phyloP scores from a whole-genome alignment of 2,329 filamentous ascomycete species.

The Exophiala mesophila region DNA sequence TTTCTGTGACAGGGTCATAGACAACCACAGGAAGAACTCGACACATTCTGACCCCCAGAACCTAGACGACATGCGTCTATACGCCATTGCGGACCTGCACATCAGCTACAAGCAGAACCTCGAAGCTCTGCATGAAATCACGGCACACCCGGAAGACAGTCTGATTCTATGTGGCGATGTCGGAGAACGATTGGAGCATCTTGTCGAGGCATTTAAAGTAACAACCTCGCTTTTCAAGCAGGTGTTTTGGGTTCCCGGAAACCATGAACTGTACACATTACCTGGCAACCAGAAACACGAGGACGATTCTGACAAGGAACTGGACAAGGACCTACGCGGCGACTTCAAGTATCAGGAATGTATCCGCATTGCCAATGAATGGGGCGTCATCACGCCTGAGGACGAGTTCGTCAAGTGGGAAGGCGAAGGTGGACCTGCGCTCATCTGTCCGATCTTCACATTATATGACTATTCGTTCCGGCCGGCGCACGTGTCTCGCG shows the following conservation, averaged over 20 bases:
- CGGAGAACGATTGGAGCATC: slow-evolving; percentile 25
- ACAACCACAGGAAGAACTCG: too few relatives aligned
- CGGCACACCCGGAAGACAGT: slow-evolving; percentile 22
- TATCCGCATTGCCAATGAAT: slow-evolving; percentile 48
- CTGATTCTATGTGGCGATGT: slow-evolving; percentile 27
- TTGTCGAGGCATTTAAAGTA: slow-evolving; percentile 21
- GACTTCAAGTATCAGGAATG: slow-evolving; percentile 53
- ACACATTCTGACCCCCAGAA: too few relatives aligned
- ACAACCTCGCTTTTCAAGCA: slow-evolving; percentile 26
- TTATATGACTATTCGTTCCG: slow-evolving; percentile 58
- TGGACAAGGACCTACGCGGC: slow-evolving; percentile 37
- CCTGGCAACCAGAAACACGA: slow-evolving; percentile 24
- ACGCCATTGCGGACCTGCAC: slow-evolving; percentile 27
- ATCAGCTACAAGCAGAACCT: slow-evolving; percentile 26
- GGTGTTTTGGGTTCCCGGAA: slow-evolving; percentile 50
- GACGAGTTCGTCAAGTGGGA: slow-evolving; percentile 53
- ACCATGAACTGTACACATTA: slow-evolving; percentile 55
- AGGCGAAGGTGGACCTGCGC: slow-evolving; percentile 44
- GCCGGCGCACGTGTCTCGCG: slow-evolving; percentile 45
- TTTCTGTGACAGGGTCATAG: too few relatives aligned
- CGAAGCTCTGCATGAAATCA: slow-evolving; percentile 24
- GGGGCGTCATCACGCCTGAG: slow-evolving; percentile 53
- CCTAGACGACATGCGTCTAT: slow-evolving; percentile 24
- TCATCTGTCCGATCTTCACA: slow-evolving; percentile 55
- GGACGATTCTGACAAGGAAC: slow-evolving; percentile 10